Percentiles rank a stretch among this genome's conserved stretches.
These are phyloP conservation scores for Panicum miliaceum DNA, from an alignment of 176 grass and related monocot species.

Conservation along the genomic window DNA sequence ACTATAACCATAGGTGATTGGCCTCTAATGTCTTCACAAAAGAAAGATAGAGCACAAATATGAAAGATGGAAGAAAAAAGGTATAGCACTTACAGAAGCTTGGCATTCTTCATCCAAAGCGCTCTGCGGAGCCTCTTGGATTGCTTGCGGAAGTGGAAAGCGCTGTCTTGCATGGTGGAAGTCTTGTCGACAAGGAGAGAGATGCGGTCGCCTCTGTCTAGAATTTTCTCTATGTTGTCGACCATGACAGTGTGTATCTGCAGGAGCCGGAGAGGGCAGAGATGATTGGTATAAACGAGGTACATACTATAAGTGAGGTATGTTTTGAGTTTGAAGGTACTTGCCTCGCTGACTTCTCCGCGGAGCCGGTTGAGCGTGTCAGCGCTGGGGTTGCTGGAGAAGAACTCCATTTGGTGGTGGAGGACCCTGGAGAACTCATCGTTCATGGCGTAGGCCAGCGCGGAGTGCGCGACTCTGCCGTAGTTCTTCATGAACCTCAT, in stretches of 20 bases:
- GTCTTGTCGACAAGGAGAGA: slow-evolving; percentile 94
- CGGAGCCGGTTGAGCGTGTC: slow-evolving; percentile 86
- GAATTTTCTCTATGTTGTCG: slow-evolving; percentile 93
- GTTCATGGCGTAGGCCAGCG: slow-evolving; percentile 94
- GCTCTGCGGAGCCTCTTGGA: slow-evolving; percentile 79
- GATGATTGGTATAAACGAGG: background rate
- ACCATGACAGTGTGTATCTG: slow-evolving; percentile 99
- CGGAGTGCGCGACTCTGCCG: slow-evolving; percentile 61
- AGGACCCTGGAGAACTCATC: slow-evolving; percentile 95
- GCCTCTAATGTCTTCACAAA: background rate
- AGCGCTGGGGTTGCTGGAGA: slow-evolving; percentile 83
- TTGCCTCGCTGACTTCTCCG: slow-evolving; percentile 85
- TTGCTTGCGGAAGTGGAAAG: slow-evolving; percentile 91
- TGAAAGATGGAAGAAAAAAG: background rate
- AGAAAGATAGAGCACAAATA: background rate
- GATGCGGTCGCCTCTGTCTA: slow-evolving; percentile 94
- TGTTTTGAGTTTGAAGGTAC: background rate
- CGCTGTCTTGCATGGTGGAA: slow-evolving; percentile 90
- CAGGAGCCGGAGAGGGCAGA: background rate
- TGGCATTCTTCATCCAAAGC: slow-evolving; percentile 96
- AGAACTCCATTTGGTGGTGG: slow-evolving; percentile 99
- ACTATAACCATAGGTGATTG: background rate
- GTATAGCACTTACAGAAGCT: slow-evolving; percentile 73
- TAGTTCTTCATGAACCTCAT: slow-evolving; percentile 99
- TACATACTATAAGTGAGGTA: too few species aligned